These are phyloP conservation scores for Saccharomyces cerevisiae DNA, from an alignment of 805 yeast species.

Conservation along the genomic window DNA sequence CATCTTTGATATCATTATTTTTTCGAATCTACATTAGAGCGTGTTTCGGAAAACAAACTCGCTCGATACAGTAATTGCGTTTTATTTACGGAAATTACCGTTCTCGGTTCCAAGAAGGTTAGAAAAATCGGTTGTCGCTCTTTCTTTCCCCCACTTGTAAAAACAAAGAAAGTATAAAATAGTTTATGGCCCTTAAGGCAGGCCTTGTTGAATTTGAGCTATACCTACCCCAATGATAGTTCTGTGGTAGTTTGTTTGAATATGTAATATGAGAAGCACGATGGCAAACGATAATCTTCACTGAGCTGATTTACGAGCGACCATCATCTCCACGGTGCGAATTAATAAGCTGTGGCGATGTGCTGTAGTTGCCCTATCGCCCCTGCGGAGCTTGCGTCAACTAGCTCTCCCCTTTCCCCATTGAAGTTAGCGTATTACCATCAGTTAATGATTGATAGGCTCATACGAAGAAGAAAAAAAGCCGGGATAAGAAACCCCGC, in stretches of 20 bases:
- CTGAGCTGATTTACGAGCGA: neutral
- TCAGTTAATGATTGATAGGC: neutral
- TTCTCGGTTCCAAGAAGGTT: neutral
- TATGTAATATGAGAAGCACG: neutral
- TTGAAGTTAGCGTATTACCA: neutral
- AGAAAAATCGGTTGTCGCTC: neutral
- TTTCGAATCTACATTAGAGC: neutral
- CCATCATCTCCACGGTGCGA: neutral
- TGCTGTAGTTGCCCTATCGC: neutral
- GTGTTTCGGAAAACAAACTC: neutral
- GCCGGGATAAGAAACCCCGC: neutral
- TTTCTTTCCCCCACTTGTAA: neutral
- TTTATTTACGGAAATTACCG: neutral
- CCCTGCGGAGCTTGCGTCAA: neutral
- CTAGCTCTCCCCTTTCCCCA: neutral
- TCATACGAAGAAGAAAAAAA: neutral
- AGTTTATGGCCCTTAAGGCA: neutral
- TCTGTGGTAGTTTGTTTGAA: neutral
- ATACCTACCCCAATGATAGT: neutral
- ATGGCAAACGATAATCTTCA: neutral
- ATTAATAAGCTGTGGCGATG: neutral
- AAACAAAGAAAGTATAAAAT: neutral
- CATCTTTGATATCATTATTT: neutral
- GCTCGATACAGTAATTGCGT: neutral
- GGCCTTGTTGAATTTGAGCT: neutral